Base-by-base conservation (phyloP, 257 asterid genomes). In the Jaltomata sinuosa region DNA sequence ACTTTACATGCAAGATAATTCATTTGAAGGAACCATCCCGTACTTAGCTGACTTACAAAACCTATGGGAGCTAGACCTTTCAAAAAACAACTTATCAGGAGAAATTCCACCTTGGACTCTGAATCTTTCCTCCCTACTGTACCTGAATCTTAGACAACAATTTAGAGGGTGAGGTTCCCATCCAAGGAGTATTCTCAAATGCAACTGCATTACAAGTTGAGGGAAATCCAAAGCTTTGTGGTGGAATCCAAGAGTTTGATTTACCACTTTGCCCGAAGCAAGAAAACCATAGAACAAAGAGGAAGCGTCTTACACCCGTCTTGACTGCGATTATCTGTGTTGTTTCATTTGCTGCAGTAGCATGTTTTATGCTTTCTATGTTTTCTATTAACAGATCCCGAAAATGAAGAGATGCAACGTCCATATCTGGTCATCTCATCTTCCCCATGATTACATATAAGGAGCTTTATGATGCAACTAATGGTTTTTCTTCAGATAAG, bases 211-310 rank as follows among this genome's bases (percentile, higher is more conserved):
- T 65, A 31, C 22, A 65, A 65, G 74, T 65, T 29, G 40, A 7
- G 21, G 90, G 85, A 47, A 91, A 91, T 27, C 57, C 69, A 11
- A 79, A 83, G 68, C 89, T 91, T 53, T 89, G 94, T 55, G 91
- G 90, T 42, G 90, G 92, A 74, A 84, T 83, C 80, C n/a, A 69
- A 4, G 76, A 19, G 87, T 49, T 89, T 32, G 54, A 87, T 38
- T 83, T 89, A 71, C 86, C 74, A 18, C 83, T 84, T 45, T 91
- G 92, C 61, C 86, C 85, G 1, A 11, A 18, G 53, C 25, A 65
- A 65, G 85, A 84, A 78, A 84, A 82, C 65, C 67, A 89, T 69
- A n/a, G 21, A 81, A 69, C 40, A 53, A 31, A 61, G 19, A 64
- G 84, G 81, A 84, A 85, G 57, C 76, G 45, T 53, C 52, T 25